Evolutionary conservation across 805 yeast species (phyloP), one percentile per base, ranked within the genome.

Genomic region (Ogataea glucozyma): DNA sequence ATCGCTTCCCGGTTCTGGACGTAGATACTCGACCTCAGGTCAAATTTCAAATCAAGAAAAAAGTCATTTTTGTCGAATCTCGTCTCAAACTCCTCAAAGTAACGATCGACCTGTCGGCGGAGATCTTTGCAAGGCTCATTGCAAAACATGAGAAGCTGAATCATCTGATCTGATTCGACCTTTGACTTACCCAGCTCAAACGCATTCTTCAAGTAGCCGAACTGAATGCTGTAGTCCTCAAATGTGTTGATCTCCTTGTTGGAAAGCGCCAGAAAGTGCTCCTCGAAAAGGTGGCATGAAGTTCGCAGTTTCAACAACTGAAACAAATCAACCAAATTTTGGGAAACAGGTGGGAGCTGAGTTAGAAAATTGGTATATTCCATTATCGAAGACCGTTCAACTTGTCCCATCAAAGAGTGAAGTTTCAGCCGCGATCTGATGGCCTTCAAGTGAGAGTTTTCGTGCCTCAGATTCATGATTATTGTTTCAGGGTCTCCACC

Each of bases 391-490:
- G 34, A 14, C 13, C 39, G 44, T 20, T 51, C 50, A 6, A 41
- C 42, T n/a, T 34, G 31, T 12, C 33, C 34, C 8, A 53, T 19
- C 6, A 46, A 29, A 2, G 13, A 35, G 18, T 48, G 46, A 3
- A 51, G 13, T 6, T 40, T 30, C 8, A 54, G 31, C 14, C 48
- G 43, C 1, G 33, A 7, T 24, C 47, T 46, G 4, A 48, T 13
- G 3, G 34, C 33, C 7, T 46, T 14, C 20, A 53, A 21, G n/a
- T 46, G 54, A 2, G 56, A 47, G 20, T 49, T 47, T 24, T 54
- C 53, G 31, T 51, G 49, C 23, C 41, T 49, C 38, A 55, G 19
- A 19, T 39, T 33, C 23, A 43, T 9, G 2, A 48, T 29, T 10
- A 33, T 12, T 13, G 32, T 27, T 10, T 46, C 42, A 3, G 38